Evolutionary conservation across 2,329 filamentous ascomycete species (phyloP).

Genomic region (Colletotrichum theobromicola): DNA sequence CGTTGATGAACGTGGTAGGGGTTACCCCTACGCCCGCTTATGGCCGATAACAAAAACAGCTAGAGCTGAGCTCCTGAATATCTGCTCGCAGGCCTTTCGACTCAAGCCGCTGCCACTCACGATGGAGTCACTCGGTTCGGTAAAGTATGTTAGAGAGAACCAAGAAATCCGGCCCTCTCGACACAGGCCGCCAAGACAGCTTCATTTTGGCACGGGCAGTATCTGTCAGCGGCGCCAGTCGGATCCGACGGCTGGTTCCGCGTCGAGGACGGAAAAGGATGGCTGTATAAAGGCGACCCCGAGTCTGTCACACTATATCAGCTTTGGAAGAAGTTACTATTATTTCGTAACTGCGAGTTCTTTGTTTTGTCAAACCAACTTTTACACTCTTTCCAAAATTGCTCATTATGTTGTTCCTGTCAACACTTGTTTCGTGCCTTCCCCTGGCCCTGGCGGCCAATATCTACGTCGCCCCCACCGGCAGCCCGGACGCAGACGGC

Average conservation of each 20-base stretch:
- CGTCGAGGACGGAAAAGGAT: not conserved
- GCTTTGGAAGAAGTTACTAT: rapidly evolving
- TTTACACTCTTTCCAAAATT: conserved; percentile 6
- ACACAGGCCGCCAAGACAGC: not conserved
- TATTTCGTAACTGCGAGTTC: not conserved
- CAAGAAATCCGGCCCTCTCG: not conserved
- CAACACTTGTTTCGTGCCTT: conserved; percentile 1
- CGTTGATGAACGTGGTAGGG: not conserved
- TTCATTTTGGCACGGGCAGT: not conserved
- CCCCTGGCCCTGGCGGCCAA: conserved; percentile 31
- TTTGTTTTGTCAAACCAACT: not conserved
- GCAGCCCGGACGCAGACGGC: conserved; percentile 41
- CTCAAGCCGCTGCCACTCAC: not conserved
- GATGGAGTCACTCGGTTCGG: not conserved
- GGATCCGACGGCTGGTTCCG: not conserved
- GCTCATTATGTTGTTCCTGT: not conserved
- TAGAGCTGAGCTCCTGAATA: not conserved
- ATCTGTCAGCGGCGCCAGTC: not conserved
- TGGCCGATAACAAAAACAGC: not conserved
- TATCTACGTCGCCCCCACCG: conserved; percentile 51
- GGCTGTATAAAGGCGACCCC: not conserved
- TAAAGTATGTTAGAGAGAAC: conserved; percentile 5
- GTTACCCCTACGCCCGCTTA: not conserved
- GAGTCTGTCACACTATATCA: not conserved
- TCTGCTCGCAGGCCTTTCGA: not conserved